phyloP scores from a whole-genome alignment of 192 early-diverging fungal species.

The Gonapodya prolifera region DNA sequence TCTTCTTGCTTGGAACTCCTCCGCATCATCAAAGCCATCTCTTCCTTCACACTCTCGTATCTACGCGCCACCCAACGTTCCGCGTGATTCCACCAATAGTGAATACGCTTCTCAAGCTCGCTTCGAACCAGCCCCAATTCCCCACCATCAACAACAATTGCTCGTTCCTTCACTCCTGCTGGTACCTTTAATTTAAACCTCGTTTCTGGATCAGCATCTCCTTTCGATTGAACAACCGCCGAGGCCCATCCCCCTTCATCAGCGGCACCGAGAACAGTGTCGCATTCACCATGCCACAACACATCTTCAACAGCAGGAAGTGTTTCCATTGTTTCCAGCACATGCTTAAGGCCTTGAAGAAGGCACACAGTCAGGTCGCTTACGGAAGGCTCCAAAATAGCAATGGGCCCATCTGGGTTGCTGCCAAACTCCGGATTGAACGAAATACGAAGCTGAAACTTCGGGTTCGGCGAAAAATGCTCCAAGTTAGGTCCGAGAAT shows the following conservation, averaged over 20 bases:
- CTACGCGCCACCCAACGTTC: not conserved
- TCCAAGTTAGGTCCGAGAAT: not conserved
- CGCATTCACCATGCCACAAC: conserved; percentile 12
- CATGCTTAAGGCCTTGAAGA: conserved; percentile 28
- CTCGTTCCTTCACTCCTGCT: not conserved
- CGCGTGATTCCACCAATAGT: not conserved
- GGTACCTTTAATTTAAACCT: not conserved
- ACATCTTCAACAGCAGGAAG: conserved; percentile 30
- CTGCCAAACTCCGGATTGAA: too few species aligned
- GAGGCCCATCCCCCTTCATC: not conserved
- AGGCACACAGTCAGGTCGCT: conserved; percentile 33
- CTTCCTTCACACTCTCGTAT: not conserved
- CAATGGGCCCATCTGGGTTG: conserved; percentile 21
- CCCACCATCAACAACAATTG: not conserved
- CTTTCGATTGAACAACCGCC: not conserved
- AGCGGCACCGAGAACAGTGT: not conserved
- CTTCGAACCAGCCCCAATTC: conserved; percentile 13
- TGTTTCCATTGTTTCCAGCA: conserved; percentile 30
- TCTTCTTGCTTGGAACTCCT: not conserved
- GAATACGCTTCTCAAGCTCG: not conserved
- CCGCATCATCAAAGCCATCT: not conserved
- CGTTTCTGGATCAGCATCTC: not conserved
- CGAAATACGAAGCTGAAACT: conserved; percentile 30
- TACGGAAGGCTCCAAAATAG: conserved; percentile 35
- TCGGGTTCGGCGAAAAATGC: conserved; percentile 23